Evolutionary conservation across 2,329 filamentous ascomycete genomes (phyloP), one percentile per base, ranked within the genome.

Genomic region (Hirsutella rhossiliensis): DNA sequence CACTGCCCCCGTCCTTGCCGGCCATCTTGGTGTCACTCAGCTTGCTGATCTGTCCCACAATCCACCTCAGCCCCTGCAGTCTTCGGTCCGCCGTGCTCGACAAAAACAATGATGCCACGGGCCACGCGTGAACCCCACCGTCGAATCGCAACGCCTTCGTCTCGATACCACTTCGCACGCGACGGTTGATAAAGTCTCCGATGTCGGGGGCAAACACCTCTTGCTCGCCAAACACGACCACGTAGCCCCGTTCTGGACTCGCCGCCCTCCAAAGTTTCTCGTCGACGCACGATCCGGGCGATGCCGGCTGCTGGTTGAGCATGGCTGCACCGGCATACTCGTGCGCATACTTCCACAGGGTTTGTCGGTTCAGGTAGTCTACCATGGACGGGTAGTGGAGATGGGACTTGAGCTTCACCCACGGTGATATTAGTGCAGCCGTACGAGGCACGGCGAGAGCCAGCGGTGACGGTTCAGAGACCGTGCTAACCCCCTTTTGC

Each of bases 111-210:
- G 70, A 70, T 11, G 82, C 83, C 18, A 94, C 81, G 0, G 86
- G 85, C 87, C 87, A 94, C 11, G 82, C 86, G 61, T 94, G 87
- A 46, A 92, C 80, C 3, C 78, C 80, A 13, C 76, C 81, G 27
- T 69, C 63, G 51, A 85, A 78, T 54, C 78, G 76, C 53, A 75
- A 67, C 44, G 69, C 70, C 43, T 71, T 66, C n/a, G 83, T 70
- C 32, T 71, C 59, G 30, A 76, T 61, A 3, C 72, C 72, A 13
- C 72, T 67, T 41, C 69, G 69, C 45, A 69, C 65, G 45, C 86
- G 66, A 28, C 75, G 62, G 12, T 62, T 60, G 12, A 84, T 66
- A 47, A 87, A 64, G 20, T 71, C 68, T 50, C 75, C 67, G 17
- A 86, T 82, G 50, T 88, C 84, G 0, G 78, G 74, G 1, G 78